Evolutionary conservation across 1,284 basidiomycete genomes (phyloP).

Genomic region (Ustilago esculenta): DNA sequence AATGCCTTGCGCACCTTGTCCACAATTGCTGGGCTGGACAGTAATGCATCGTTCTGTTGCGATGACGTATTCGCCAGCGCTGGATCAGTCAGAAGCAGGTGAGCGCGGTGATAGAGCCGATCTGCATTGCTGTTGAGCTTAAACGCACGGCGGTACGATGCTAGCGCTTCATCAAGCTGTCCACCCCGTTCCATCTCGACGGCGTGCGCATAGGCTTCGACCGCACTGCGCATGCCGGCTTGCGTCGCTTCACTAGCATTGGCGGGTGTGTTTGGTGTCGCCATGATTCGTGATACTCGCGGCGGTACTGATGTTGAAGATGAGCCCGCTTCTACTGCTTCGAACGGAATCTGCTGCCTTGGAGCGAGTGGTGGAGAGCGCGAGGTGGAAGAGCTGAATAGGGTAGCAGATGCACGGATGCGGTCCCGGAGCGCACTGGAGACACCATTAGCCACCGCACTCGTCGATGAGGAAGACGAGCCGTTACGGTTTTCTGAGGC

Average conservation of each 20-base stretch:
- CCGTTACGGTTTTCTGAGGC: neutral
- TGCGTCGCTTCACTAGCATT: slow-evolving; percentile 26
- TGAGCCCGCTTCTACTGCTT: slow-evolving; percentile 4
- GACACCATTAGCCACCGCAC: slow-evolving; percentile 22
- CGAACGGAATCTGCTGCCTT: neutral
- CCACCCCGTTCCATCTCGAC: slow-evolving; percentile 56
- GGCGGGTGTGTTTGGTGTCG: slow-evolving; percentile 24
- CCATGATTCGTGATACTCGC: slow-evolving; percentile 22
- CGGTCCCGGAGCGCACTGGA: slow-evolving; percentile 22
- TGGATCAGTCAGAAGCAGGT: slow-evolving; percentile 43
- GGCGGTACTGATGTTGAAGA: slow-evolving; percentile 1
- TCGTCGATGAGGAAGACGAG: neutral
- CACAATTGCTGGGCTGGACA: slow-evolving; percentile 47
- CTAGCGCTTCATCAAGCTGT: slow-evolving; percentile 49
- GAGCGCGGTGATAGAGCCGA: slow-evolving; percentile 54
- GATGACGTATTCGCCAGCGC: slow-evolving; percentile 19
- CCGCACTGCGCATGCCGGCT: slow-evolving; percentile 41
- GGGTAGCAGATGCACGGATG: slow-evolving; percentile 19
- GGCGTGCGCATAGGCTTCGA: slow-evolving; percentile 51
- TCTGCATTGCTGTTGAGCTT: slow-evolving; percentile 54
- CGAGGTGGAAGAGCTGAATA: slow-evolving; percentile 13
- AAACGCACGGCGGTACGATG: slow-evolving; percentile 55
- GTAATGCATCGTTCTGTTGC: slow-evolving; percentile 36
- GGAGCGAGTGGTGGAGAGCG: slow-evolving; percentile 4
- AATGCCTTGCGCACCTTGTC: slow-evolving; percentile 49